These are phyloP conservation scores for Clathrus columnatus DNA, from an alignment of 768 basidiomycete species.

Conservation along the genomic window DNA sequence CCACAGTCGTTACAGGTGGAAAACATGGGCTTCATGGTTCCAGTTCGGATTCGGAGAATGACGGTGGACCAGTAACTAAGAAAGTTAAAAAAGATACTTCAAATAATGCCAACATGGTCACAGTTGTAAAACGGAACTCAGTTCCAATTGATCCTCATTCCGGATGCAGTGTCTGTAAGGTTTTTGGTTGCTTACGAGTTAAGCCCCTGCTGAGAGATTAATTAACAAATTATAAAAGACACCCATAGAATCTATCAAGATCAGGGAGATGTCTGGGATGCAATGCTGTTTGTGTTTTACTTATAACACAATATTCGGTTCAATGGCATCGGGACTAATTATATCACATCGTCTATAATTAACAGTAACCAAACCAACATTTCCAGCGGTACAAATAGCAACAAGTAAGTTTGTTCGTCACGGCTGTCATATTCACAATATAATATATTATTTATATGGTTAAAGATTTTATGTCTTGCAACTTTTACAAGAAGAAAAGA, in stretches of 20 bases:
- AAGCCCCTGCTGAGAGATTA: too few relatives aligned
- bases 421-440: neutral
- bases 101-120: slow-evolving; percentile 29
- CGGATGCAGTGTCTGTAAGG: slow-evolving; percentile 36
- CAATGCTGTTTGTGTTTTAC: slow-evolving; percentile 34
- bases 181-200: neutral
- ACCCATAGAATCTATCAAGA: slow-evolving; percentile 44
- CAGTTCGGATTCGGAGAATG: slow-evolving; percentile 4
- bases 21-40: slow-evolving; percentile 8
- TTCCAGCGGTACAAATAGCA: slow-evolving; percentile 32
- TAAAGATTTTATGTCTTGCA: slow-evolving; percentile 52
- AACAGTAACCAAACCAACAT: slow-evolving; percentile 45
- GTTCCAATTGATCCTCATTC: slow-evolving; percentile 48
- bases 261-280: slow-evolving; percentile 42
- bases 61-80: slow-evolving; percentile 9
- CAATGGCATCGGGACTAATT: slow-evolving; percentile 7
- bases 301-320: too few relatives aligned
- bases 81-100: slow-evolving; percentile 21
- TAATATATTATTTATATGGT: neutral
- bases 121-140: slow-evolving; percentile 42
- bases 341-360: neutral
- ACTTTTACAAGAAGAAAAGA: slow-evolving; percentile 39
- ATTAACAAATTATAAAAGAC: slow-evolving; percentile 29
- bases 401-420: slow-evolving; percentile 30
- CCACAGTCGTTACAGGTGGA: slow-evolving; percentile 16